These are phyloP conservation scores for Cardiospermum halicacabum DNA, from an alignment of 345 rosid species.

Conservation along the genomic window DNA sequence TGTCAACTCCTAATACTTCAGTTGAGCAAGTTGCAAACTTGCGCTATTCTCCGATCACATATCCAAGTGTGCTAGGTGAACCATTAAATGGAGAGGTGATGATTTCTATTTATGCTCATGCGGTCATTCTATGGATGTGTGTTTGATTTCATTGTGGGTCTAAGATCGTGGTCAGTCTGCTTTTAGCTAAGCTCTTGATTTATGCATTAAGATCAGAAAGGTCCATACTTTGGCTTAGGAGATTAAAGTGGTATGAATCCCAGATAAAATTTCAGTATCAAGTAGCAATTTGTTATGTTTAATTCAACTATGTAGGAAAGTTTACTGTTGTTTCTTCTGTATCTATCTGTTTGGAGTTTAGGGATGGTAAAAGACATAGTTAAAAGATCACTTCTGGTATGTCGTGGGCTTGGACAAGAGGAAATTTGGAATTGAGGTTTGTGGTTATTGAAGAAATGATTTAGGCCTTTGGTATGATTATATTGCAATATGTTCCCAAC, in stretches of 20 bases:
- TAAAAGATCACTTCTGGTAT: neutral
- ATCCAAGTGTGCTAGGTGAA: conserved; percentile 97
- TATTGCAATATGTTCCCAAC: neutral
- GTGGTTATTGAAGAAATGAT: neutral
- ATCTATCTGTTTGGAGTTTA: neutral
- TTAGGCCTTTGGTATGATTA: neutral
- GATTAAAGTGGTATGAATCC: neutral
- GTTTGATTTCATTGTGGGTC: neutral
- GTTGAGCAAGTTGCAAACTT: conserved; percentile 66
- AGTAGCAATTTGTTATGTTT: neutral
- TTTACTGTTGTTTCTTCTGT: neutral
- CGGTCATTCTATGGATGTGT: neutral
- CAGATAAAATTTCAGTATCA: neutral
- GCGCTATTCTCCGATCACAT: conserved; percentile 88
- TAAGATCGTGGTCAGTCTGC: neutral
- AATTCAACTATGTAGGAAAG: neutral
- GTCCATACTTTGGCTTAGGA: neutral
- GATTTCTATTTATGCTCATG: conserved; percentile 12
- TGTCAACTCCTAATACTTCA: conserved; percentile 61
- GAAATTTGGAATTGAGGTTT: neutral
- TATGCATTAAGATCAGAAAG: too few species aligned
- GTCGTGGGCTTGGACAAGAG: neutral
- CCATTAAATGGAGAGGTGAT: conserved; percentile 95
- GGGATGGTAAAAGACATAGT: neutral
- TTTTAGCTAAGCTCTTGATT: neutral